Evolutionary conservation across 2,329 filamentous ascomycete genomes (phyloP), one percentile per base, ranked within the genome.

Genomic region (Xylariales sp.): DNA sequence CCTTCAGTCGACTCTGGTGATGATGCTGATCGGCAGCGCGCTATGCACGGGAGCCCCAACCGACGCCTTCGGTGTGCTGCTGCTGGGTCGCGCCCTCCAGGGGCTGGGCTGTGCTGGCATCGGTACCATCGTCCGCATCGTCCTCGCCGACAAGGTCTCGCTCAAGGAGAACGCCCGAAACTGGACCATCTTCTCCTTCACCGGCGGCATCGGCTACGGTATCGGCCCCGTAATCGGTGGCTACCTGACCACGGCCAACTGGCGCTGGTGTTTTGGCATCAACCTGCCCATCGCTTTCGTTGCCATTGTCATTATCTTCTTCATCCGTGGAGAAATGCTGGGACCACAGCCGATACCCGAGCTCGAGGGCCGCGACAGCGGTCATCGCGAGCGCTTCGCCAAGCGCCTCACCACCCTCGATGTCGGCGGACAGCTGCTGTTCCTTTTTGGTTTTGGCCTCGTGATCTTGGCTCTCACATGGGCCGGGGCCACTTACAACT

Each of bases 201-300:
- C 83, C 1, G 70, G 69, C 6, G 80, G 79, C 0, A 51, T 79
- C 5, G 74, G 74, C 11, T 85, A 78, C 51, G 70, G 70, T 2
- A 48, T 81, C 10, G 80, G 81, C 0, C 81, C 81, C 0, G 69
- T 83, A 2, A 61, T 83, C 17, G 81, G 81, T 29, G 79, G 69
- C 1, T 75, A 74, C 41, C 62, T 80, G 11, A 74, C 74, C 15
- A 60, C 65, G 24, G 58, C 66, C 4, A 71, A 67, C 45, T 85
- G 81, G 81, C 63, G 80, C 34, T 85, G 82, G 70, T 81, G 78
- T 50, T 85, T 85, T 53, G 77, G 71, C 25, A 70, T 84, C 38
- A 78, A 76, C 43, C 63, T 81, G n/a, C 77, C 77, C 13, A 66
- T 81, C 29, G 69, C 63, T 2, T 61, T 67, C 4, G 48, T 73